Percentiles rank a stretch among this genome's conserved stretches.
phyloP scores from a whole-genome alignment of 805 yeast species.

The Wickerhamiella parazyma region DNA sequence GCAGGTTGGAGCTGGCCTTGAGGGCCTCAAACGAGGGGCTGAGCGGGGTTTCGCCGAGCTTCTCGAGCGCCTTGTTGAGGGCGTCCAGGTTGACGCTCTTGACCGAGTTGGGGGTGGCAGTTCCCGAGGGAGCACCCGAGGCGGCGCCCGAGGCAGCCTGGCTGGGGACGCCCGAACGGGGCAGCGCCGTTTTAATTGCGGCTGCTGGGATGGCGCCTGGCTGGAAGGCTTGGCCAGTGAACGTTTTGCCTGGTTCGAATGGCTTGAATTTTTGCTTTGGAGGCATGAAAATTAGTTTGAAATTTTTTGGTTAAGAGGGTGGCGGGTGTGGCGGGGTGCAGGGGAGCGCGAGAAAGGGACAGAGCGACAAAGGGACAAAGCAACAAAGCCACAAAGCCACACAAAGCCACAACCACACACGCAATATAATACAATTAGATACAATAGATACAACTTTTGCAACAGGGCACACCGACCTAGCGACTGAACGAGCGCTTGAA shows the following conservation, averaged over 20 bases:
- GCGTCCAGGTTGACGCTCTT: constrained; percentile 50
- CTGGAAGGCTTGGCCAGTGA: constrained; percentile 11
- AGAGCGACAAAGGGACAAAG: no score
- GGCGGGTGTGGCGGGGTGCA: no score
- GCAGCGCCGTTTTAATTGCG: not conserved
- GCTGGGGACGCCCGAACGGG: not conserved
- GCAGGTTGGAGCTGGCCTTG: constrained; percentile 36
- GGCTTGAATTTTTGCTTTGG: constrained; percentile 18
- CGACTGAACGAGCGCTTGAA: constrained; percentile 48
- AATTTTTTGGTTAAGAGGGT: no score
- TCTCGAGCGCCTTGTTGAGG: constrained; percentile 56
- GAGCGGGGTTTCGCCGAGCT: constrained; percentile 53
- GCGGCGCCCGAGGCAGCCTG: not conserved
- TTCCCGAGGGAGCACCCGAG: constrained; percentile 18
- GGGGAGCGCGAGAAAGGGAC: no score
- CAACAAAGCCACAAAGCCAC: no score
- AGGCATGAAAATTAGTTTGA: constrained; percentile 13
- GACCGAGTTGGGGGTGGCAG: constrained; percentile 37
- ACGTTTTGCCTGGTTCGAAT: constrained; percentile 16
- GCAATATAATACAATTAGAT: no score
- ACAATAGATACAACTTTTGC: no score
- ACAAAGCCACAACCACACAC: no score
- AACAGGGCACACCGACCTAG: no score
- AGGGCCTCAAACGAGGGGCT: constrained; percentile 42
- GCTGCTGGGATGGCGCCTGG: constrained; percentile 9